phyloP scores from a whole-genome alignment of 352 stramenopile genomes.

The Globisporangium polare region DNA sequence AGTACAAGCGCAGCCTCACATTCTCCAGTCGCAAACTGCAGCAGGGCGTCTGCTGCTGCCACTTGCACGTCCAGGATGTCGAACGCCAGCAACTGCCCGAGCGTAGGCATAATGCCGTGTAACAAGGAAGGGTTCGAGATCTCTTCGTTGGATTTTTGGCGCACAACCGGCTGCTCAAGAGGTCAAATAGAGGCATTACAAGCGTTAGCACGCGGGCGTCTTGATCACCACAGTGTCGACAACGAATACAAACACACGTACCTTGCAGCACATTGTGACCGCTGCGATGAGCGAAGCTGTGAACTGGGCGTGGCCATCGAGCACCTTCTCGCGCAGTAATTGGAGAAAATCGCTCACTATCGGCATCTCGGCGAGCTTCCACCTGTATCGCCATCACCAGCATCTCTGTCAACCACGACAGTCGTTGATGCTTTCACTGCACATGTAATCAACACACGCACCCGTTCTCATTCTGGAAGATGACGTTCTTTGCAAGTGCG shows the following conservation, averaged over 20 bases:
- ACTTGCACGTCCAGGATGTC: slow-evolving; percentile 58
- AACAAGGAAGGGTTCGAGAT: slow-evolving; percentile 56
- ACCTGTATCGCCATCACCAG: slow-evolving; percentile 26
- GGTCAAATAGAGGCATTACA: not conserved
- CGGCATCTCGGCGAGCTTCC: slow-evolving; percentile 61
- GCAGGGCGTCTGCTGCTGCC: slow-evolving; percentile 47
- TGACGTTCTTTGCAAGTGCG: slow-evolving; percentile 71
- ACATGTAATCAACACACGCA: slow-evolving; percentile 11
- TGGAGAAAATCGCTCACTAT: slow-evolving; percentile 56
- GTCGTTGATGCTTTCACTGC: not conserved
- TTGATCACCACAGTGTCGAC: not conserved
- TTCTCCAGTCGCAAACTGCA: slow-evolving; percentile 52
- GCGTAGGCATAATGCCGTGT: slow-evolving; percentile 37
- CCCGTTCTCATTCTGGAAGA: slow-evolving; percentile 70
- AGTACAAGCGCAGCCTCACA: slow-evolving; percentile 28
- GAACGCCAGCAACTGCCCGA: slow-evolving; percentile 60
- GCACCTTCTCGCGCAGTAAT: slow-evolving; percentile 54
- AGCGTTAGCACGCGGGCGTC: not conserved
- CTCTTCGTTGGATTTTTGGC: slow-evolving; percentile 77
- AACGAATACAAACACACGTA: slow-evolving; percentile 18
- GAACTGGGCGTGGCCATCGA: slow-evolving; percentile 42
- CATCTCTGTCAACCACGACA: not conserved
- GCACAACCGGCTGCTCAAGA: slow-evolving; percentile 50
- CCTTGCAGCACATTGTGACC: slow-evolving; percentile 36
- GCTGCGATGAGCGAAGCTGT: slow-evolving; percentile 34